These are phyloP conservation scores for Quillaja saponaria DNA, from an alignment of 306 rosid genomes.

Conservation along the genomic window DNA sequence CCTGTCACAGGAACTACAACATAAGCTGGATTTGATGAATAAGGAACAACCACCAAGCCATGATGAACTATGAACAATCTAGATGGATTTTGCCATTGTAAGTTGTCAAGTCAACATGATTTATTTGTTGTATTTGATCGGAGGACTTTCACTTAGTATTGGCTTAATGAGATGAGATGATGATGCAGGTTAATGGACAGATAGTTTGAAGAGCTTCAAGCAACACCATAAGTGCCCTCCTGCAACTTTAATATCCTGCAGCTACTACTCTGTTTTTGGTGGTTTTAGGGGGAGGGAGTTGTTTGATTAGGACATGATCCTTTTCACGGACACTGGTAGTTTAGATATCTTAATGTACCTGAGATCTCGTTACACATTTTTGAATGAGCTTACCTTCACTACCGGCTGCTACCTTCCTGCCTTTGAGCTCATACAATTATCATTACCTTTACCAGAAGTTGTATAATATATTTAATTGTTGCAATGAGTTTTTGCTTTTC, in stretches of 20 bases:
- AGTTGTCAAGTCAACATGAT: slow-evolving; percentile 30
- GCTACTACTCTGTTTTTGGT: background rate
- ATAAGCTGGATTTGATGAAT: slow-evolving; percentile 71
- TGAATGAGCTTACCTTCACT: too few relatives aligned
- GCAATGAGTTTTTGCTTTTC: too few relatives aligned
- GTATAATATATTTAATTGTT: too few relatives aligned
- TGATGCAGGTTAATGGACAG: slow-evolving; percentile 31
- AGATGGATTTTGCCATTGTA: slow-evolving; percentile 23
- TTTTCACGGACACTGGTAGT: too few relatives aligned
- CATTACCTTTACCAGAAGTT: too few relatives aligned
- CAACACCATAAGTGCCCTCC: slow-evolving; percentile 8
- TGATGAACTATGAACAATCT: slow-evolving; percentile 67
- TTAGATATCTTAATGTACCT: too few relatives aligned
- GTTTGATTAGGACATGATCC: background rate
- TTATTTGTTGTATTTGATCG: slow-evolving; percentile 11
- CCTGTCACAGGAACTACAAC: slow-evolving; percentile 72
- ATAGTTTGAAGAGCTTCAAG: slow-evolving; percentile 35
- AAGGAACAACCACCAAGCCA: slow-evolving; percentile 60
- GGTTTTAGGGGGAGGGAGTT: slow-evolving; percentile 2
- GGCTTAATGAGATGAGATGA: slow-evolving; percentile 21
- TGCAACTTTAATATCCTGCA: background rate
- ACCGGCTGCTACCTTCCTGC: too few relatives aligned
- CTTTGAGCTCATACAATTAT: too few relatives aligned
- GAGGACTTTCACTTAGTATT: slow-evolving; percentile 3
- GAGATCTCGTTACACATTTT: too few relatives aligned